phyloP scores from a whole-genome alignment of 495 filamentous ascomycete genomes.

The Penicillium nucicola region DNA sequence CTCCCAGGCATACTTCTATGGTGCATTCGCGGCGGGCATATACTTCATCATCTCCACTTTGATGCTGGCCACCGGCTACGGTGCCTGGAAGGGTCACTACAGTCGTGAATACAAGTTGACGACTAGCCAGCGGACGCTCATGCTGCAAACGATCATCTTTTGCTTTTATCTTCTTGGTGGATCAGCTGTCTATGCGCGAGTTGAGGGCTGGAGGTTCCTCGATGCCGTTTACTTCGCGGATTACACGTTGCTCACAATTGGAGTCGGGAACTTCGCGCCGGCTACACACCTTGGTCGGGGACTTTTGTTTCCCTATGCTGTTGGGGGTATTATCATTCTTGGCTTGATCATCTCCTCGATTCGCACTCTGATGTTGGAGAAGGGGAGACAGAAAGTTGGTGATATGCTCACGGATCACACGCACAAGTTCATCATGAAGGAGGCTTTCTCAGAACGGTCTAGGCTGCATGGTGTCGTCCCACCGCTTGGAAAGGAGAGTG shows the following conservation, averaged over 20 bases:
- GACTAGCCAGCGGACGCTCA: constrained; percentile 72
- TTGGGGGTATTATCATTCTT: constrained; percentile 76
- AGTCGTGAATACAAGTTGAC: constrained; percentile 68
- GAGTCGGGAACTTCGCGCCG: constrained; percentile 68
- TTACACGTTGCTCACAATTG: constrained; percentile 81
- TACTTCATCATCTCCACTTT: constrained; percentile 74
- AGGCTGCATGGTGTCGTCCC: constrained; percentile 12
- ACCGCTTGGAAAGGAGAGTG: constrained; percentile 1
- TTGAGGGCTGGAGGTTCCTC: constrained; percentile 77
- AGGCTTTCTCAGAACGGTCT: constrained; percentile 12
- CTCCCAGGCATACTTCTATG: constrained; percentile 79
- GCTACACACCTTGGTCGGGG: constrained; percentile 59
- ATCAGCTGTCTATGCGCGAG: constrained; percentile 62
- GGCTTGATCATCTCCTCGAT: constrained; percentile 86
- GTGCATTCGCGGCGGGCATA: constrained; percentile 66
- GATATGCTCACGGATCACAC: constrained; percentile 70
- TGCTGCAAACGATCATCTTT: constrained; percentile 83
- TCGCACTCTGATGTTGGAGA: constrained; percentile 72
- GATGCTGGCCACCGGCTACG: constrained; percentile 66
- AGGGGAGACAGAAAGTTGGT: constrained; percentile 66
- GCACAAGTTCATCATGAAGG: constrained; percentile 50
- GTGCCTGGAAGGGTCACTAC: constrained; percentile 62
- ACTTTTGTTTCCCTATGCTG: constrained; percentile 74
- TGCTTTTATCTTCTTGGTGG: constrained; percentile 73
- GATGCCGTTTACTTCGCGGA: constrained; percentile 83